A percentile compares a stretch with the other conserved stretches of the same genome.
Evolutionary conservation across 2,329 filamentous ascomycete genomes (phyloP).

Genomic region (Passalora sequoiae): DNA sequence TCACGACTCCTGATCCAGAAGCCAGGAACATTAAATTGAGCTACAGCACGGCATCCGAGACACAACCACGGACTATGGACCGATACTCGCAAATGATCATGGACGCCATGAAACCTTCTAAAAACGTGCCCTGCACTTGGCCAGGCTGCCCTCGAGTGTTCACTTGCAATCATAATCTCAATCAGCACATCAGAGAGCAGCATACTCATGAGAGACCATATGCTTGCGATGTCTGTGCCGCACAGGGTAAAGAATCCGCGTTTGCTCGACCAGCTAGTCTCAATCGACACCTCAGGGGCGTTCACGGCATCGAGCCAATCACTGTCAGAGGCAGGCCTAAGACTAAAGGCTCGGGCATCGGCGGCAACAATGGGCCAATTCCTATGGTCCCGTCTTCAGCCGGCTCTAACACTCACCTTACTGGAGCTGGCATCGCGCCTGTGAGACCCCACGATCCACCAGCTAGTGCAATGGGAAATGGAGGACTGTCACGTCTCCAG

Average conservation of each 20-base stretch:
- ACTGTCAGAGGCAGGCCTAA: neutral
- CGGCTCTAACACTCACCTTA: no score
- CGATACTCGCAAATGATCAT: neutral
- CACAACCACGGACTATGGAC: no score
- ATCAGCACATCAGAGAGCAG: conserved; percentile 20
- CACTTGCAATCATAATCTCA: conserved; percentile 14
- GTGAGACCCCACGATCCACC: no score
- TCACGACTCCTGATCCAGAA: no score
- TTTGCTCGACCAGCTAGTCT: conserved; percentile 5
- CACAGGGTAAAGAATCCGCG: neutral
- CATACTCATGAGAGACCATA: conserved; percentile 18
- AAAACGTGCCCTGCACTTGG: conserved; percentile 15
- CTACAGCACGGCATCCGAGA: no score
- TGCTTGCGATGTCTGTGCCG: conserved; percentile 14
- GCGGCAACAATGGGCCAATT: no score
- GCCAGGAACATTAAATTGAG: no score
- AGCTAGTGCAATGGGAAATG: no score
- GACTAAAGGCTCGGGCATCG: no score
- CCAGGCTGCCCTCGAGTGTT: conserved; percentile 13
- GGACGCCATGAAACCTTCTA: neutral
- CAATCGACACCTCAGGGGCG: conserved; percentile 7
- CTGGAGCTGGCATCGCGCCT: no score
- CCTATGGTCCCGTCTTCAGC: no score
- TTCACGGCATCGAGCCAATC: conserved; percentile 2
- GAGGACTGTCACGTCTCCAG: no score